These are phyloP conservation scores for Globisporangium nodosum DNA, from an alignment of 352 stramenopile species.

Conservation along the genomic window DNA sequence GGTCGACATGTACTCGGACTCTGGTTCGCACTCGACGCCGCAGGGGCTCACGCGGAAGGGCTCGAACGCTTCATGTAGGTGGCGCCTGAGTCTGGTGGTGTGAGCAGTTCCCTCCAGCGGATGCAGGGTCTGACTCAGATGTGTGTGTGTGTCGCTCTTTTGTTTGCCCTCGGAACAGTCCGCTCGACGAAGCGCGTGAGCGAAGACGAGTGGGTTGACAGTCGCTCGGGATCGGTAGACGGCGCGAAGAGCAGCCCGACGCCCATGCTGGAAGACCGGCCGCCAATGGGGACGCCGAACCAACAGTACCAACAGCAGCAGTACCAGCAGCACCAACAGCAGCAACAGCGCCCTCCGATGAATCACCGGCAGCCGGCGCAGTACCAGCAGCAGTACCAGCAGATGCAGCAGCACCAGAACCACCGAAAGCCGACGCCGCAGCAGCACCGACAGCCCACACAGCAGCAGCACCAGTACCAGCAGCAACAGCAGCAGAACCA, in stretches of 20 bases:
- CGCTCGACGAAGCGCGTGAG: conserved; percentile 8
- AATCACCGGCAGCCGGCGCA: background rate
- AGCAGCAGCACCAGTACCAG: background rate
- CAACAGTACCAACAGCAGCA: background rate
- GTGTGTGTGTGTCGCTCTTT: background rate
- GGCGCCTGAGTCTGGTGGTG: no score
- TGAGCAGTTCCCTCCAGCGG: background rate
- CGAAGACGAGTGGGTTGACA: conserved; percentile 2
- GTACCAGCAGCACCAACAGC: background rate
- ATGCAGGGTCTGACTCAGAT: background rate
- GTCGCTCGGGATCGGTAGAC: background rate
- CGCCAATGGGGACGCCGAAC: background rate
- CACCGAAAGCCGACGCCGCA: no score
- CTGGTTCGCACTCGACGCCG: conserved; percentile 1
- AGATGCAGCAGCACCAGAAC: background rate
- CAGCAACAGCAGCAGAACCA: background rate
- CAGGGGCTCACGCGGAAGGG: background rate
- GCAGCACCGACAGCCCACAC: background rate
- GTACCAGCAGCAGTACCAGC: background rate
- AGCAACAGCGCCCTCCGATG: background rate
- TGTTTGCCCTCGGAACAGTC: background rate
- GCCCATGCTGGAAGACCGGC: conserved; percentile 9
- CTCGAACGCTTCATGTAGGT: conserved; percentile 5
- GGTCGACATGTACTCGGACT: conserved; percentile 18
- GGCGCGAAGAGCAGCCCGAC: conserved; percentile 1